Evolutionary conservation across 1,139 yeast genomes (phyloP), one percentile per base, ranked within the genome.

Genomic region (Taiozyma sp.): DNA sequence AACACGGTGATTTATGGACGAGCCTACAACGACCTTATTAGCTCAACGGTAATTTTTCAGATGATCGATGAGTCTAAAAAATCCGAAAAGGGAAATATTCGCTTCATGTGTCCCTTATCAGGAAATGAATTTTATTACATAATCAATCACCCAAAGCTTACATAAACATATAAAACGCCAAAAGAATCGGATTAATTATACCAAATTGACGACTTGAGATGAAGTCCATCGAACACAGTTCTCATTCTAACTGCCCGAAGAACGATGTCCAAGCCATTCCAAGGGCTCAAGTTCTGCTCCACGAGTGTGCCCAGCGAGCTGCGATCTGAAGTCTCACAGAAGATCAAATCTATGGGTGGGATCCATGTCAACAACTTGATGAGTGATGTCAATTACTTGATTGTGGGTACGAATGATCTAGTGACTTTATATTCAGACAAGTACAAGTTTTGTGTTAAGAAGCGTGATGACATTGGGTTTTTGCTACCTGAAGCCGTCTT

Each of bases 281-380:
- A 40, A 8, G 29, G 29, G 8, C 43, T 67, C 9, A 65, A 64
- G 51, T 69, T 70, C 54, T 67, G 71, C 54, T 63, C 70, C 24
- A 70, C 74, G 2, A 61, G 72, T 2, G 61, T 70, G 8, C 61
- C 68, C 30, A 57, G 62, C 2, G 65, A 65, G 1, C 50, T 66
- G 14, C 47, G 66, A 51, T 48, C 60, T 8, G 66, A 64, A 7
- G 48, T 72, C 9, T 53, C 73, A 3, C 62, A 65, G 6, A 75
- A 76, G 60, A 72, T 85, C 50, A 67, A 68, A 39, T 69, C 75
- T 1, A 75, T 87, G 74, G 96, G 96, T 1, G 96, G 93, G 0
- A 64, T 64, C 8, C 80, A 79, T 59, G 75, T 75, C 53, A 73
- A 75, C 45, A 87, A 85, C 61, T 71, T 88, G 55, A 83, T 84